Base-by-base conservation (phyloP, 2,329 filamentous ascomycete genomes). In the Neofusicoccum sp. region DNA sequence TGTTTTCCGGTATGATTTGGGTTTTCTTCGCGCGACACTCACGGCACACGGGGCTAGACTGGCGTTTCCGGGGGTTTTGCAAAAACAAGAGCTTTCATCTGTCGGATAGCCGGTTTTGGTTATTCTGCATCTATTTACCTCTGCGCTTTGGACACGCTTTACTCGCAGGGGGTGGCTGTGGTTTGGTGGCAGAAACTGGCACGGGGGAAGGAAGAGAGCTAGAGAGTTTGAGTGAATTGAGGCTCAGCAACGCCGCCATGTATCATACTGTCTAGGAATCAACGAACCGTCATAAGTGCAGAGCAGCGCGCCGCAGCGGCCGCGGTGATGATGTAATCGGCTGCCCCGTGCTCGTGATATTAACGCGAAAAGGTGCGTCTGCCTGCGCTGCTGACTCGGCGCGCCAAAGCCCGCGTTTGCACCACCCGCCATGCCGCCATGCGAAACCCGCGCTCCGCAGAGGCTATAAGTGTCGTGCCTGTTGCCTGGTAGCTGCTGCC, bases 181-280 rank as follows among this genome's bases (percentile, higher is more conserved):
- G 11, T 24, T 30, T 34, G 38, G 53, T 34, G 53, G 38, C 16
- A 43, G 48, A 34, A 47, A 30, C 38, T 34, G 43, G 41, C 16
- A n/a, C 9, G 16, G 40, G 30, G 40, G 41, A 47, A 34, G 54
- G 41, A 44, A 47, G 54, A 38, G 31, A n/a, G 41, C 43, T 47
- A 58, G 54, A 47, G 33, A 58, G 54, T 45, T 45, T 38, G 53
- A 45, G 38, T 30, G 53, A 57, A 45, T 58, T 36, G 54, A 58
- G 43, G 44, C 57, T 49, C 57, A 43, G 51, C 44, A 49, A 59
- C 57, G 57, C 57, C 57, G 57, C 40, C 31, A 59, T 59, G 57
- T 59, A 59, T 59, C 57, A 59, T 59, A 59, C 57, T 59, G 57
- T 49, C 44, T 48, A 59, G 57, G 57, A 54, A 59, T 49, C 57